Percentiles rank a stretch among this genome's conserved stretches.
Conservation (phyloP, 1,284 basidiomycete genomes). For the Microstroma glucosiphilum region DNA sequence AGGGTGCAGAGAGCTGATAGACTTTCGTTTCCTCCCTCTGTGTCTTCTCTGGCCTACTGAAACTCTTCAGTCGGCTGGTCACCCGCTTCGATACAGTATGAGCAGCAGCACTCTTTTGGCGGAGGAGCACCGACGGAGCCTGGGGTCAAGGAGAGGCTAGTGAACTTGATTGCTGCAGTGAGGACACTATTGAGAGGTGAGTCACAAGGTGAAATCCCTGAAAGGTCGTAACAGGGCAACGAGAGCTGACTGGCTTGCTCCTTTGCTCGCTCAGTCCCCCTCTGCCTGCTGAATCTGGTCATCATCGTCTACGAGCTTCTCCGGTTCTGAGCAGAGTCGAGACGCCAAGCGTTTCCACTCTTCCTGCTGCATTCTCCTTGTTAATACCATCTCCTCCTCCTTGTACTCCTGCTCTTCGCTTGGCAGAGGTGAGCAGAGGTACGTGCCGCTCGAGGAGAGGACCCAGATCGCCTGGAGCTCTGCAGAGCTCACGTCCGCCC, state of each 20-base stretch:
- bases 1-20: too few species aligned
- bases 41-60: neutral
- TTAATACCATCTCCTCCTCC: too few species aligned
- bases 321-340: neutral
- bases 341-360: too few species aligned
- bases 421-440: too few species aligned
- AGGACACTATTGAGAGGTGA: constrained; percentile 4
- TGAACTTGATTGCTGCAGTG: neutral
- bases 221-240: neutral
- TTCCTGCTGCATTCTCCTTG: too few species aligned
- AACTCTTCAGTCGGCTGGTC: constrained; percentile 6
- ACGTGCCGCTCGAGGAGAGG: too few species aligned
- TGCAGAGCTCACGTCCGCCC: too few species aligned
- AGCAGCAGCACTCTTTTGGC: constrained; percentile 7
- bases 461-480: too few species aligned
- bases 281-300: constrained; percentile 2
- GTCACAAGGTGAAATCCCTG: neutral
- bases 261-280: neutral
- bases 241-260: neutral
- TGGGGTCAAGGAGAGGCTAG: constrained; percentile 3
- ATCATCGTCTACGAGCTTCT: constrained; percentile 8
- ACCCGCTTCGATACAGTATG: constrained; percentile 4
- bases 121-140: neutral
- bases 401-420: too few species aligned
- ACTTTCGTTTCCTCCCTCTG: neutral